Evolutionary conservation across 169 alveolate genomes (phyloP).

Genomic region (Eimeria tenella): DNA sequence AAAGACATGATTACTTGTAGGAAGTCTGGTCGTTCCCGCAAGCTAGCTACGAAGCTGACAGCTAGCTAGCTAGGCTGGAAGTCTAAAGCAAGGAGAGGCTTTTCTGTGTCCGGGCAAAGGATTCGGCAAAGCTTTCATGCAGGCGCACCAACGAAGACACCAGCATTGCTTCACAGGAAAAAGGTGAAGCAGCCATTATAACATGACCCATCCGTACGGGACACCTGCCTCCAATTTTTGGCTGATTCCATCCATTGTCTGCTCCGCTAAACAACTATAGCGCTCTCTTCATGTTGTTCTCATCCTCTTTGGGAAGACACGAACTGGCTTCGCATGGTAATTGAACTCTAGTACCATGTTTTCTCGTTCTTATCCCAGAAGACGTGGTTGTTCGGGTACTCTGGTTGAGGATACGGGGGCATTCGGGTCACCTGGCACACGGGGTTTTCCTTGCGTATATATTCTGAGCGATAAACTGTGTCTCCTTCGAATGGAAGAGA

Average conservation of each 20-base stretch:
- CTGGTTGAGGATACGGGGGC: conserved; percentile 73
- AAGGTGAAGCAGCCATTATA: too few species aligned
- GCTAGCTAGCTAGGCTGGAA: conserved; percentile 1
- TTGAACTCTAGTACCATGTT: conserved; percentile 62
- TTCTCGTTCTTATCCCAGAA: conserved; percentile 73
- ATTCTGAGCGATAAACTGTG: conserved; percentile 76
- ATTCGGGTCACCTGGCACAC: conserved; percentile 57
- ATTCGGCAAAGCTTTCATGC: neutral
- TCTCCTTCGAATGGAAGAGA: conserved; percentile 84
- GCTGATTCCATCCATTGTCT: too few species aligned
- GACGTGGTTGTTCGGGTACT: conserved; percentile 68
- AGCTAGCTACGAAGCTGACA: neutral
- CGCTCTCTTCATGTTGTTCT: neutral
- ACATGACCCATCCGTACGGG: too few species aligned
- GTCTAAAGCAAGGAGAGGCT: neutral
- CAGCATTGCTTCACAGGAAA: too few species aligned
- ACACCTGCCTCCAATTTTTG: too few species aligned
- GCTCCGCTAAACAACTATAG: too few species aligned
- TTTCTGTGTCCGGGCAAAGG: neutral
- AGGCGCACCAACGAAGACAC: neutral
- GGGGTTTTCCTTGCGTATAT: conserved; percentile 59
- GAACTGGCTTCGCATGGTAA: neutral
- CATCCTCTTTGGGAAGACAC: neutral
- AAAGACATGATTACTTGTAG: too few species aligned
- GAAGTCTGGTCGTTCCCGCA: too few species aligned